These are phyloP conservation scores for Lepiota brunneoincarnata DNA, from an alignment of 768 basidiomycete species.

Conservation along the genomic window DNA sequence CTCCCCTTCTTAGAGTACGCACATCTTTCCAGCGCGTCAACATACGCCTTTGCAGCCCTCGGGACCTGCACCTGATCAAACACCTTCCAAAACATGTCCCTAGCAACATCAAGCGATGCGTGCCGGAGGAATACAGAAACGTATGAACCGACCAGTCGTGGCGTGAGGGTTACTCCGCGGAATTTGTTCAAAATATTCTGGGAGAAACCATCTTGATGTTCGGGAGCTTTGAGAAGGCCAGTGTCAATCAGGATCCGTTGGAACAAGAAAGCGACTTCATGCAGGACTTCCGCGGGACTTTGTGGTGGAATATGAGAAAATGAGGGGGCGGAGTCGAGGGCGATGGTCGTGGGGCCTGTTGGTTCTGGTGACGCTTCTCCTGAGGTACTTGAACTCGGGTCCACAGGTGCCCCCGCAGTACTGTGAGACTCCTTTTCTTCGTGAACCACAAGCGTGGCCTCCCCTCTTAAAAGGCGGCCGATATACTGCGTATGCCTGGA, in stretches of 20 bases:
- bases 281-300: conserved; percentile 65
- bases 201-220: conserved; percentile 4
- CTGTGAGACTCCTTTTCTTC: conserved; percentile 12
- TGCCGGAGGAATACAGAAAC: conserved; percentile 71
- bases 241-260: conserved; percentile 43
- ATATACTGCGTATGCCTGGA: conserved; percentile 86
- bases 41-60: conserved; percentile 53
- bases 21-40: conserved; percentile 70
- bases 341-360: background rate
- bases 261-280: conserved; percentile 69
- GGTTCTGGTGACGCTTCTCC: background rate
- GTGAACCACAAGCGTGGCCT: conserved; percentile 42
- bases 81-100: conserved; percentile 47
- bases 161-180: conserved; percentile 49
- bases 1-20: conserved; percentile 35
- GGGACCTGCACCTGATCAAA: conserved; percentile 41
- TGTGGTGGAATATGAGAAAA: conserved; percentile 69
- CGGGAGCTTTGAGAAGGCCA: background rate
- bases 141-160: conserved; percentile 76
- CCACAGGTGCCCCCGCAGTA: background rate
- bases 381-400: background rate
- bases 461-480: conserved; percentile 63
- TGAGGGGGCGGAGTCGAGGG: conserved; percentile 18
- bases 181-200: conserved; percentile 40
- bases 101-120: conserved; percentile 43